Conservation (phyloP, 2,329 filamentous ascomycete genomes). For the Delphinella strobiligena region DNA sequence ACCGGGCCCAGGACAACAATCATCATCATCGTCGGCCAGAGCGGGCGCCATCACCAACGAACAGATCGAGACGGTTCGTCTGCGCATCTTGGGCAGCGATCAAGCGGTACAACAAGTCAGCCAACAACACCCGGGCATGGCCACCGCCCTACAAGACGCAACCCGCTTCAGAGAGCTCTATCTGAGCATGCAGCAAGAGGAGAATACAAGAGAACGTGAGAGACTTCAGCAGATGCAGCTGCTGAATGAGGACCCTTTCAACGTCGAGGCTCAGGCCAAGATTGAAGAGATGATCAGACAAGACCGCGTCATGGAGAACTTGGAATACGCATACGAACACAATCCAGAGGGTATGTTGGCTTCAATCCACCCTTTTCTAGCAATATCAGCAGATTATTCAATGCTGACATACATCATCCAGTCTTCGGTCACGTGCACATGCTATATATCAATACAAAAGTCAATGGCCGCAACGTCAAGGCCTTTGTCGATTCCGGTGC, state of each 20-base stretch:
- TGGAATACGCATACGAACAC: conserved; percentile 93
- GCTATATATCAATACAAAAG: conserved; percentile 90
- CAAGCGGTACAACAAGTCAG: conserved; percentile 58
- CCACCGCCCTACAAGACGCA: conserved; percentile 62
- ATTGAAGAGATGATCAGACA: conserved; percentile 97
- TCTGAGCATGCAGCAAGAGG: conserved; percentile 53
- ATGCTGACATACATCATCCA: conserved; percentile 24
- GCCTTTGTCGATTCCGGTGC: conserved; percentile 95
- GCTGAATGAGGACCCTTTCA: conserved; percentile 89
- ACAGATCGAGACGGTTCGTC: conserved; percentile 68
- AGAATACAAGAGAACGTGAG: conserved; percentile 60
- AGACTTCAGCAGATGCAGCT: conserved; percentile 72
- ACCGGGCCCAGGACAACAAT: no score
- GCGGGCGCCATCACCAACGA: conserved; percentile 12
- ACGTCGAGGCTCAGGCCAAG: conserved; percentile 76
- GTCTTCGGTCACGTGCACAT: conserved; percentile 92
- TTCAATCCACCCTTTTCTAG: background rate
- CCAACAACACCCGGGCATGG: conserved; percentile 63
- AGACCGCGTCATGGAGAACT: conserved; percentile 85
- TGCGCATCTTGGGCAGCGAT: conserved; percentile 73
- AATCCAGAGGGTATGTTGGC: conserved; percentile 73
- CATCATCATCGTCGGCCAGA: conserved; percentile 3
- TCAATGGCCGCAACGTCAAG: conserved; percentile 86
- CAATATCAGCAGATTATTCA: background rate
- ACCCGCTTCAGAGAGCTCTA: conserved; percentile 64